A percentile compares a stretch with the other conserved stretches of the same genome.
phyloP scores from a whole-genome alignment of 2,329 filamentous ascomycete species.

The Rhinocladiella similis region DNA sequence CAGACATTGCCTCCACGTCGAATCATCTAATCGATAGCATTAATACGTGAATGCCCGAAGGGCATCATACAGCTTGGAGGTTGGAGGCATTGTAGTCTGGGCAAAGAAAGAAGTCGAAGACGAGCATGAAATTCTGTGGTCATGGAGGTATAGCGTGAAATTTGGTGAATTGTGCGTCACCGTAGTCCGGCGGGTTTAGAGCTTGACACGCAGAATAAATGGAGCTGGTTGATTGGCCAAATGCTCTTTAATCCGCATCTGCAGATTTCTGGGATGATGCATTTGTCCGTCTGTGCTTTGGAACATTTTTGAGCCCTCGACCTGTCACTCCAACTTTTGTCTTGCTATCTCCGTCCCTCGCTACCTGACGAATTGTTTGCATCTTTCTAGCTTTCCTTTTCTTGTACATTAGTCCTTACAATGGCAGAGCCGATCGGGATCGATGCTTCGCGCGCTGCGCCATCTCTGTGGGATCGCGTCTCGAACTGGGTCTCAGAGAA shows the following conservation, averaged over 20 bases:
- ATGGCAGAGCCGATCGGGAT: constrained; percentile 23
- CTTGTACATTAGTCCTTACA: constrained; percentile 8
- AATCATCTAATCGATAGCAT: too few species aligned
- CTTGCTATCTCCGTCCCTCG: constrained; percentile 9
- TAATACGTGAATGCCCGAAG: too few species aligned
- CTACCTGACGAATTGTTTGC: constrained; percentile 4
- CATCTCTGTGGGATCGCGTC: constrained; percentile 84
- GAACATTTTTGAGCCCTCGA: constrained; percentile 14
- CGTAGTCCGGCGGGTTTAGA: too few species aligned
- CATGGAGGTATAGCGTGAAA: too few species aligned
- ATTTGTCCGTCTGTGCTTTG: background rate
- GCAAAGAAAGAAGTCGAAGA: too few species aligned
- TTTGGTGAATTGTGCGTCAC: too few species aligned
- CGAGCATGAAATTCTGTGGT: too few species aligned
- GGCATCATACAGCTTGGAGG: too few species aligned
- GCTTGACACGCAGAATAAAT: too few species aligned
- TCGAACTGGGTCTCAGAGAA: constrained; percentile 92
- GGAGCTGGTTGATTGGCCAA: background rate
- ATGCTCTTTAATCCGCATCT: background rate
- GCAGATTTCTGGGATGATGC: background rate
- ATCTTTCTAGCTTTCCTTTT: constrained; percentile 4
- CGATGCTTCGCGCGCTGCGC: constrained; percentile 43
- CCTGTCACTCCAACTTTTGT: constrained; percentile 9
- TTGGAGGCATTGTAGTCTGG: too few species aligned
- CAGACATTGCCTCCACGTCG: background rate